Evolutionary conservation across 345 rosid species (phyloP).

Genomic region (Theobroma cacao): DNA sequence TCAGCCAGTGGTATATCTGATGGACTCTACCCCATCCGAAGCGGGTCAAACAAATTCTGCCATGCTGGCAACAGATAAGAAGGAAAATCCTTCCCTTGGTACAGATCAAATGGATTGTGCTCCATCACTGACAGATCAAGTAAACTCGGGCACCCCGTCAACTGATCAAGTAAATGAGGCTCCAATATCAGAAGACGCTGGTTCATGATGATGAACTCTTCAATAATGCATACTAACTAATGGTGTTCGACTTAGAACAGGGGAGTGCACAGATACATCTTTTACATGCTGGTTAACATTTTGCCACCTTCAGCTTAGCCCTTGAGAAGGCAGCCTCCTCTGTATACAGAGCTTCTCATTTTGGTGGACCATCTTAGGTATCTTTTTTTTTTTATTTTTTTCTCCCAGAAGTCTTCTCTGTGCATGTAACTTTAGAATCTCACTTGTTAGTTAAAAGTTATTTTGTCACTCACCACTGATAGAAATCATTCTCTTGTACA

Average conservation of each 20-base stretch:
- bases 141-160: background rate
- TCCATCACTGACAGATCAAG: conserved; percentile 11
- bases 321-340: background rate
- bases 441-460: conserved; percentile 7
- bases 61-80: conserved; percentile 13
- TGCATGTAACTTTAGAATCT: conserved; percentile 19
- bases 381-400: background rate
- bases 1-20: conserved; percentile 20
- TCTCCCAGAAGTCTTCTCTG: background rate
- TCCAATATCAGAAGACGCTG: conserved; percentile 14
- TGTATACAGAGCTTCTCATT: background rate
- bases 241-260: background rate
- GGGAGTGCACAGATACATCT: background rate
- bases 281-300: background rate
- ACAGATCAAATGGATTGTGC: conserved; percentile 13
- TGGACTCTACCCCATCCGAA: conserved; percentile 25
- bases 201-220: conserved; percentile 18
- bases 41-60: conserved; percentile 17
- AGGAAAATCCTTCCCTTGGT: background rate
- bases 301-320: background rate
- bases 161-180: conserved; percentile 10
- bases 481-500: conserved; percentile 1
- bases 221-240: background rate
- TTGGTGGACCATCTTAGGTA: background rate
- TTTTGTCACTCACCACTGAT: background rate